phyloP scores from a whole-genome alignment of 352 stramenopile species.

The Pilasporangium apinafurcum region DNA sequence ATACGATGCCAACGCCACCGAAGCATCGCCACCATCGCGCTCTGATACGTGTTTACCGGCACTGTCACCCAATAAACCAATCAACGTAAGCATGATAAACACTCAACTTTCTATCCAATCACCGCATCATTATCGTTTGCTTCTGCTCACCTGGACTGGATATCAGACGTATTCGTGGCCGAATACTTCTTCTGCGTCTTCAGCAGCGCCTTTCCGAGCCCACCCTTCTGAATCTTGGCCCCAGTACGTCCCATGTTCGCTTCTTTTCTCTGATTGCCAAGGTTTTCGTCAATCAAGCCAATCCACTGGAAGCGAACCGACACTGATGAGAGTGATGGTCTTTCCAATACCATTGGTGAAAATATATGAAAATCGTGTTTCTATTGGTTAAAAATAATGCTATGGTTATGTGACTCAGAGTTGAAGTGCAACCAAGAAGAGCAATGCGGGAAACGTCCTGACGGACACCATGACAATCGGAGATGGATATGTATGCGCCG shows the following conservation, averaged over 20 bases:
- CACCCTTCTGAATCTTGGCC: slow-evolving; percentile 65
- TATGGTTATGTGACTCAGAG: no score
- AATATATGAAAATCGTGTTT: no score
- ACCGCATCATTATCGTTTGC: background rate
- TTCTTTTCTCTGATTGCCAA: background rate
- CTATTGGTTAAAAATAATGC: no score
- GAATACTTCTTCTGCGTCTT: slow-evolving; percentile 75
- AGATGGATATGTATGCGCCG: no score
- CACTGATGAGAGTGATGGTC: background rate
- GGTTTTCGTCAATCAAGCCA: background rate
- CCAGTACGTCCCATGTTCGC: slow-evolving; percentile 64
- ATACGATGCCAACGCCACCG: slow-evolving; percentile 76
- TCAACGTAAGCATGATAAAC: no score
- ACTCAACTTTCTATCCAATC: background rate
- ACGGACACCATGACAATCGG: no score
- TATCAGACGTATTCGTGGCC: slow-evolving; percentile 53
- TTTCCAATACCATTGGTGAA: no score
- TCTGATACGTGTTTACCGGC: slow-evolving; percentile 81
- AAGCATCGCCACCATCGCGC: slow-evolving; percentile 74
- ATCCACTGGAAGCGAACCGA: slow-evolving; percentile 4
- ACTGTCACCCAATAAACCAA: slow-evolving; percentile 14
- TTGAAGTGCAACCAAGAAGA: no score
- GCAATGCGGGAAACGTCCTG: no score
- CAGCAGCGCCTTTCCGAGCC: slow-evolving; percentile 67
- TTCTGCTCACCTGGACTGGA: slow-evolving; percentile 77